Base-by-base conservation (phyloP, 768 basidiomycete species). In the Lactarius trivialis region DNA sequence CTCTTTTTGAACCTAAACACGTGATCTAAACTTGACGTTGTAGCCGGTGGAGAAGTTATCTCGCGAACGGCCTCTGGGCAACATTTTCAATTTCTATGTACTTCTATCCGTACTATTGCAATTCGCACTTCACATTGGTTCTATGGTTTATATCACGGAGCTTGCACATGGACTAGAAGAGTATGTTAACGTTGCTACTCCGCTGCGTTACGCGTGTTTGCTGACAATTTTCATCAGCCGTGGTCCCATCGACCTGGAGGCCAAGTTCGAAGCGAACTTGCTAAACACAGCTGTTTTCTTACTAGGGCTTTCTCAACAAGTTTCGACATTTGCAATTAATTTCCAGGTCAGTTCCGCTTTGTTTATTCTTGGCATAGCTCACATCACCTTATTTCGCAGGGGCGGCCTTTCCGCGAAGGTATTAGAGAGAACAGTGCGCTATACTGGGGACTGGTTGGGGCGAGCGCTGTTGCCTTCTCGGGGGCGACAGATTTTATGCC, bases 301-400 rank as follows among this genome's bases (percentile, higher is more conserved):
- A 32, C 81, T 99, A 56, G 89, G 95, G 57, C 81, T 98, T 39
- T 95, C 92, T 2, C 96, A 99, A 72, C 97, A 99, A 73, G 96
- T 99, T 2, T 98, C 96, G 7, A 98, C 97, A 0, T 98, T 99
- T 70, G 88, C 94, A 4, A 93, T 98, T 77, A 99, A 99, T 78
- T 99, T 95, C 82, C 93, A 94, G 78, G 86, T 85, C 67, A 34
- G 73, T 66, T 43, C 48, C 41, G 52, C 34, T 21, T 19, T 4
- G 33, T 34, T 50, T 34, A 24, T 11, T n/a, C 36, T n/a, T 19
- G 33, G 54, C 24, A n/a, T n/a, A 52, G 58, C 56, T 30, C 28
- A 7, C 14, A n/a, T 48, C 56, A 26, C 45, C 26, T 45, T 55
- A 14, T 58, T 55, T 57, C 39, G 1, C 70, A 91, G 82, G 97